Evolutionary conservation across 225 moss, liverwort and hornwort species (phyloP), one percentile per base, ranked within the genome.

Genomic region (Asterella californica): DNA sequence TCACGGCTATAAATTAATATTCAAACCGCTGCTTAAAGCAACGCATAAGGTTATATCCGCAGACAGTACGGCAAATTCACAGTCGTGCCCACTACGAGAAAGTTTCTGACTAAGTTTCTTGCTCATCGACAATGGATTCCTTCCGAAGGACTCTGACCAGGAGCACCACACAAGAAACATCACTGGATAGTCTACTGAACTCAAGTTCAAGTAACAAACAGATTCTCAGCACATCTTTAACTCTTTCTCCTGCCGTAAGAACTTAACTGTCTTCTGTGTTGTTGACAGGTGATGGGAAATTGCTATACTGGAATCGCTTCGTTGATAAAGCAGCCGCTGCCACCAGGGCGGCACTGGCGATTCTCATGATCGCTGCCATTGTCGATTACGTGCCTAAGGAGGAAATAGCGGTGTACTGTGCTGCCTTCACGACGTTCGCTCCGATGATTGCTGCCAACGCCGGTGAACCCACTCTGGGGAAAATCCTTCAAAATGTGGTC

Each of bases 291-390:
- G 79, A 79, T 38, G 81, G 74, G 1, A 52, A 84, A 78, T 72
- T 84, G 0, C 37, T 84, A 61, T 87, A 87, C 45, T 84, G 84
- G 87, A 84, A 79, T 66, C 80, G 74, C 6, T 87, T 87, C 37
- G 8, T 84, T 29, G 75, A 81, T 0, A 84, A 78, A 76, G 38
- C 80, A 29, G 30, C 68, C 0, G 82, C 63, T 29, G 82, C 84
- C 17, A 70, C 68, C 3, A 72, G 87, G 68, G 76, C 82, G 6
- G 87, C 84, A 50, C 0, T 82, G 22, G 82, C 82, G 2, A 62
- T 68, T n/a, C 24, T 87, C 27, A 80, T 87, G 12, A 71, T 87
- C 15, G 84, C 84, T 69, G 37, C 53, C 18, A 19, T 84, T 32
- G 78, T 82, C 53, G 60, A 37, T 1, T 87, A 78, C 38, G 87